Percentiles rank a stretch among this genome's conserved stretches.
phyloP scores from a whole-genome alignment of 2,329 filamentous ascomycete genomes.

The Cladophialophora carrionii region DNA sequence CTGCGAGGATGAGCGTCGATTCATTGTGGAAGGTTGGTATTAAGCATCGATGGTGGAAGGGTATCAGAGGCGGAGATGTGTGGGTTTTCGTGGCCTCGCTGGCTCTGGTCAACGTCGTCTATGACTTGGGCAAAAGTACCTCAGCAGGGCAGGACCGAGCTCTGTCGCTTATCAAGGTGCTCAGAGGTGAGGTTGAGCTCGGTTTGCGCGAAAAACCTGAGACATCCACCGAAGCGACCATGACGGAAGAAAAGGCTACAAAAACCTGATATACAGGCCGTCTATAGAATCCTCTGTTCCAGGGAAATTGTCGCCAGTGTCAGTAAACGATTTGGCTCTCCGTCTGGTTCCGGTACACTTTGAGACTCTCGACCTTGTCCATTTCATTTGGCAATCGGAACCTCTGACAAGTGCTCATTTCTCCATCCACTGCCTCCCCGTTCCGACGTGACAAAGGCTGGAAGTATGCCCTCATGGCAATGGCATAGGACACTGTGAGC shows the following conservation, averaged over 20 bases:
- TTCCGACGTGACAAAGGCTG: not conserved
- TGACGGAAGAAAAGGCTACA: not conserved
- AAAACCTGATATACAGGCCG: not conserved
- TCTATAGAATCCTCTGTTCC: not conserved
- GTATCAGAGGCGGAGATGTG: conserved; percentile 79
- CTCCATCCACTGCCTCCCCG: not conserved
- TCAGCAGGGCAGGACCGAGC: conserved; percentile 26
- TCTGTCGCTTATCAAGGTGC: conserved; percentile 34
- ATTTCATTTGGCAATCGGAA: not conserved
- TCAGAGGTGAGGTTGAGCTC: conserved; percentile 38
- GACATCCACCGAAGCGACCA: not conserved
- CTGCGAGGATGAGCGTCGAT: conserved; percentile 75
- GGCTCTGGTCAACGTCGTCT: conserved; percentile 50
- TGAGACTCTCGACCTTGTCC: not conserved
- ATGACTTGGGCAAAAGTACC: conserved; percentile 32
- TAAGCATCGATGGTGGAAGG: conserved; percentile 86
- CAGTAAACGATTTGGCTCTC: not conserved
- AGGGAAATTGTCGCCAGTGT: not conserved
- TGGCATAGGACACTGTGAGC: not conserved
- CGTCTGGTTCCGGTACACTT: not conserved
- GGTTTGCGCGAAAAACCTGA: conserved; percentile 30
- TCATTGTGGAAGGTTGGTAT: conserved; percentile 90
- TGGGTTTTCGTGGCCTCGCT: conserved; percentile 79
- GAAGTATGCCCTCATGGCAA: not conserved
- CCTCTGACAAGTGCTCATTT: not conserved